phyloP scores from a whole-genome alignment of 2,329 filamentous ascomycete genomes.

The Pseudogymnoascus sp. region DNA sequence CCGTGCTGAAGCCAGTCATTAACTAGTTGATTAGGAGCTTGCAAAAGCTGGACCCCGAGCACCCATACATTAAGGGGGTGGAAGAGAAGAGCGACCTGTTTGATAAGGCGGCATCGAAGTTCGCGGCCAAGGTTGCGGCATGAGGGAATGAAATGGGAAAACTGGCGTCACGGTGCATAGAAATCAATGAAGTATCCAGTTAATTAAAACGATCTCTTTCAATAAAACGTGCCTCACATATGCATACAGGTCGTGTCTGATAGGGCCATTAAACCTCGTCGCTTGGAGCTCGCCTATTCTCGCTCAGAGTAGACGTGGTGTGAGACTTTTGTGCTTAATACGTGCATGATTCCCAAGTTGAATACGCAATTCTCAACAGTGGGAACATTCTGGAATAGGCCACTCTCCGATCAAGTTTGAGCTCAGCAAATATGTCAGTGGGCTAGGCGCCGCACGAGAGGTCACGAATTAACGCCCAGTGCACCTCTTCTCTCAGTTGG shows the following conservation, averaged over 20 bases:
- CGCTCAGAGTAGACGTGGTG: background rate
- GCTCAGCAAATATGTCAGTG: background rate
- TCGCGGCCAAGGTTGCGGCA: conserved; percentile 69
- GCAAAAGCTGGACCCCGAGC: conserved; percentile 53
- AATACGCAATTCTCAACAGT: background rate
- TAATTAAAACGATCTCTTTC: background rate
- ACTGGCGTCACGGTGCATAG: conserved; percentile 6
- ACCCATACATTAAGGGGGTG: conserved; percentile 65
- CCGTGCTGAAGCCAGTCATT: background rate
- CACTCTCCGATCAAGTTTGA: background rate
- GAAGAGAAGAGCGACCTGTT: conserved; percentile 82
- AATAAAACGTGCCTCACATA: background rate
- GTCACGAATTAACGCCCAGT: background rate
- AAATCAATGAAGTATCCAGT: conserved; percentile 4
- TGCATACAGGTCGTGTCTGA: background rate
- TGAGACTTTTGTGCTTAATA: background rate
- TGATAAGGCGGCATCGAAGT: conserved; percentile 78
- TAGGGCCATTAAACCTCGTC: background rate
- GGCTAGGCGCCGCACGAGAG: background rate
- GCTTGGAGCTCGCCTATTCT: background rate
- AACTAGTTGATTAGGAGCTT: conserved; percentile 37
- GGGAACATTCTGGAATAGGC: background rate
- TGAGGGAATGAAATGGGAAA: conserved; percentile 22
- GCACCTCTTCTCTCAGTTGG: background rate
- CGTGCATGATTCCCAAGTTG: background rate